Conservation (phyloP, 2,329 filamentous ascomycete genomes). For the Fusarium temperatum region DNA sequence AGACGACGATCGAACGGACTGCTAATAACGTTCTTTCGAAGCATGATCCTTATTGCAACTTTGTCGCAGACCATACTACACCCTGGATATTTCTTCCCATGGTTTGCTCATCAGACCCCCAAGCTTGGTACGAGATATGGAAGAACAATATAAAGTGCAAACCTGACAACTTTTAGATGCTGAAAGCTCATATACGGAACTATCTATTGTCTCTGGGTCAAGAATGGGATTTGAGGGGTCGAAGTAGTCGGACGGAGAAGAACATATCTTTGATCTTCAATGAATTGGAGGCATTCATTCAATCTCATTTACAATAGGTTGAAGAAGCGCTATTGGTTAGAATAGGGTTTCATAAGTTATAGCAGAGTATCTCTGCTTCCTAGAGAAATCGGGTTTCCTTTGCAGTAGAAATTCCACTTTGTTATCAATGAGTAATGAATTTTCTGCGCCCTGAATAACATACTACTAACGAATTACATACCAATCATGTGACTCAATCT, state of each 20-base stretch:
- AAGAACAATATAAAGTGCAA: too few relatives aligned
- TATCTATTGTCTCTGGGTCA: neutral
- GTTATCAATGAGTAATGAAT: rapidly evolving
- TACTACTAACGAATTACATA: rapidly evolving
- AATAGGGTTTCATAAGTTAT: rapidly evolving
- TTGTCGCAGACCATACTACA: neutral
- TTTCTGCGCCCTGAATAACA: rapidly evolving
- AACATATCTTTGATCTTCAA: rapidly evolving
- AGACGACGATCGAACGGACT: too few relatives aligned
- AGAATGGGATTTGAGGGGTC: neutral
- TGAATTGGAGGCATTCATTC: rapidly evolving
- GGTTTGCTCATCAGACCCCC: neutral
- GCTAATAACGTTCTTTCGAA: too few relatives aligned
- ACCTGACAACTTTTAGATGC: neutral
- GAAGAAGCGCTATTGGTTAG: rapidly evolving
- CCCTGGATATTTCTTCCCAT: neutral
- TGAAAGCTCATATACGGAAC: neutral
- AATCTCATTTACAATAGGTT: rapidly evolving
- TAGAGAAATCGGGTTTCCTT: rapidly evolving
- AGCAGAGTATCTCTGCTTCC: rapidly evolving
- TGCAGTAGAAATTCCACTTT: too few relatives aligned
- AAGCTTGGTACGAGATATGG: too few relatives aligned
- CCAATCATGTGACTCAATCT: neutral
- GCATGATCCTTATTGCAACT: slow-evolving; percentile 1
- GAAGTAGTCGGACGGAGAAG: neutral